A percentile compares a stretch with the other conserved stretches of the same genome.
Conservation (phyloP, 1,284 basidiomycete species). For the Ganoderma sinense region DNA sequence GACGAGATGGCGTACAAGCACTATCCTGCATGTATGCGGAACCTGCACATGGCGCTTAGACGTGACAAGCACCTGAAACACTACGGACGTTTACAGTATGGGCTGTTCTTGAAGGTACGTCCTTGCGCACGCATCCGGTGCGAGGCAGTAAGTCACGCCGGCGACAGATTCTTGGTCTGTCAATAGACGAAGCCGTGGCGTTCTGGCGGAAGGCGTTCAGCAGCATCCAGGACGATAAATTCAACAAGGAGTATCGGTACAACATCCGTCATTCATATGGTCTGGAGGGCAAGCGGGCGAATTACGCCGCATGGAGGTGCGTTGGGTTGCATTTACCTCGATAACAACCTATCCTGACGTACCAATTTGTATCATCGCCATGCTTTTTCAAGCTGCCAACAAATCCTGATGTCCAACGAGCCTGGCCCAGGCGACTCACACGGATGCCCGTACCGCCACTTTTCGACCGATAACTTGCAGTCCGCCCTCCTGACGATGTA, state of each 20-base stretch:
- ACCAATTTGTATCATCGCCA: neutral
- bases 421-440: constrained; percentile 81
- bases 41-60: constrained; percentile 83
- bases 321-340: constrained; percentile 25
- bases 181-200: constrained; percentile 92
- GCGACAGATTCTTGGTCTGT: constrained; percentile 86
- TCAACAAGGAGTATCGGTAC: constrained; percentile 98
- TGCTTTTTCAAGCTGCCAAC: constrained; percentile 75
- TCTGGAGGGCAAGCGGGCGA: constrained; percentile 92
- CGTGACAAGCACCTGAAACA: constrained; percentile 92
- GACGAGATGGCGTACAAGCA: constrained; percentile 89
- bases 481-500: constrained; percentile 82
- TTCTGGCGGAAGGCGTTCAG: constrained; percentile 95
- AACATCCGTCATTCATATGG: constrained; percentile 98
- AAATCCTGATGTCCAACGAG: constrained; percentile 84
- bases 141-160: constrained; percentile 10
- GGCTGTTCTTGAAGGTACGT: constrained; percentile 91
- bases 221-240: constrained; percentile 90
- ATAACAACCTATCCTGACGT: neutral
- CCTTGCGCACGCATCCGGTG: neutral
- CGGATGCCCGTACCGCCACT: constrained; percentile 97
- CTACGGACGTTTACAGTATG: constrained; percentile 91
- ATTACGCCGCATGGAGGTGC: constrained; percentile 93
- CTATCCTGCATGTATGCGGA: constrained; percentile 97
- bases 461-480: constrained; percentile 85